Conservation (phyloP, 345 rosid genomes). For the Eucalyptus cloeziana region DNA sequence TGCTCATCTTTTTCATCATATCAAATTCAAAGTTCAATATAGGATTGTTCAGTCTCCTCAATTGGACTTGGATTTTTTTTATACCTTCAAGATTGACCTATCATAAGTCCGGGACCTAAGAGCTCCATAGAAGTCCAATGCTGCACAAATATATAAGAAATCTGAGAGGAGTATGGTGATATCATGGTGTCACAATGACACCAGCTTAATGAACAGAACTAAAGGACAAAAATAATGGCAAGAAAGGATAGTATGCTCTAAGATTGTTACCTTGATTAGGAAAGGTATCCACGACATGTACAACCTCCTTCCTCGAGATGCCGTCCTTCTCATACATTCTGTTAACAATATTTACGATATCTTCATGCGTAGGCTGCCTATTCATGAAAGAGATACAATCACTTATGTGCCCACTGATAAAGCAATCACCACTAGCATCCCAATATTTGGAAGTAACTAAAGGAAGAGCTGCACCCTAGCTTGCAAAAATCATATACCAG, state of each 20-base stretch:
- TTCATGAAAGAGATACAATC: neutral
- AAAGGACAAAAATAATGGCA: neutral
- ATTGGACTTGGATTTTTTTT: neutral
- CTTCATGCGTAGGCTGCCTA: slow-evolving; percentile 93
- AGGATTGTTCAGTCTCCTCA: neutral
- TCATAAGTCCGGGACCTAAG: slow-evolving; percentile 89
- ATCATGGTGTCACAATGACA: neutral
- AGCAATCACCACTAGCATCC: neutral
- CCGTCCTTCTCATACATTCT: slow-evolving; percentile 93
- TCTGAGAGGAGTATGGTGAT: neutral
- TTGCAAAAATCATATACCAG: slow-evolving; percentile 35
- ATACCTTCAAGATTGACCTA: slow-evolving; percentile 73
- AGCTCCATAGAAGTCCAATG: slow-evolving; percentile 95
- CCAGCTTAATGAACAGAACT: neutral
- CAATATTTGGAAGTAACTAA: neutral
- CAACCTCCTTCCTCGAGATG: slow-evolving; percentile 51
- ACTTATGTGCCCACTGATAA: neutral
- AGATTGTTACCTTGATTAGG: slow-evolving; percentile 74
- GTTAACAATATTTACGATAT: slow-evolving; percentile 70
- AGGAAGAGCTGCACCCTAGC: neutral
- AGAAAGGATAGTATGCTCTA: neutral
- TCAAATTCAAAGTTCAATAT: neutral
- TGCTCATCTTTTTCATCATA: neutral
- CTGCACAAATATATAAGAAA: slow-evolving; percentile 18
- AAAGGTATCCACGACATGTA: slow-evolving; percentile 51